These are phyloP conservation scores for Odontarrhena argentea DNA, from an alignment of 345 rosid genomes.

Conservation along the genomic window DNA sequence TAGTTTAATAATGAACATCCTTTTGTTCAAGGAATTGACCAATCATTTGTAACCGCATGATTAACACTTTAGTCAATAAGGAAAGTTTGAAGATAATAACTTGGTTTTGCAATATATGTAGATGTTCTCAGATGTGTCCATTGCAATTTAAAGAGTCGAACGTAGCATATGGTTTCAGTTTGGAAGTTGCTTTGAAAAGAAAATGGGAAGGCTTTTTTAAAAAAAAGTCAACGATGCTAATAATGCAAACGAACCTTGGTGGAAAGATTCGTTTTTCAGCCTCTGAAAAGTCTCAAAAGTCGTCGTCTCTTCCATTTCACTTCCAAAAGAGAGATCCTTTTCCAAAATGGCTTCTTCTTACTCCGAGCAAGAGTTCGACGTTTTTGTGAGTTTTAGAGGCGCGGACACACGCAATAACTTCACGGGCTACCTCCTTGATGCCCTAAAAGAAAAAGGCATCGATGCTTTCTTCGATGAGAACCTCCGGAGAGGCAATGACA, in stretches of 20 bases:
- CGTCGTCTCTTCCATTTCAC: conserved; percentile 10
- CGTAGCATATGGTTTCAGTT: background rate
- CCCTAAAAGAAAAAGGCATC: conserved; percentile 8
- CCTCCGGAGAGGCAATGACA: conserved; percentile 23
- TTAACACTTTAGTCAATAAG: no score
- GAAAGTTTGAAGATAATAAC: no score
- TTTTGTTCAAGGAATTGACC: no score
- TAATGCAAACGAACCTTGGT: conserved; percentile 9
- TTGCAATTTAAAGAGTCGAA: background rate
- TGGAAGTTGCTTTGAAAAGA: background rate
- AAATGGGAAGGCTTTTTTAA: conserved; percentile 15
- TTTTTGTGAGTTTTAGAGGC: conserved; percentile 46
- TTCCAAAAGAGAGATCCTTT: background rate
- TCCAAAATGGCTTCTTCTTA: background rate
- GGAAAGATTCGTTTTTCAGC: background rate
- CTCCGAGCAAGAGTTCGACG: conserved; percentile 23
- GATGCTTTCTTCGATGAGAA: conserved; percentile 33
- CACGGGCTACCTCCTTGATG: conserved; percentile 19
- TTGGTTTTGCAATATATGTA: no score
- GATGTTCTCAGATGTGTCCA: no score
- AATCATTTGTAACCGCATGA: no score
- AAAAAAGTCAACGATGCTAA: conserved; percentile 3
- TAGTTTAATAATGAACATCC: no score
- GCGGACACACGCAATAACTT: conserved; percentile 28
- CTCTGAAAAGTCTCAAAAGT: no score